Evolutionary conservation across 2,329 filamentous ascomycete species (phyloP), one percentile per base, ranked within the genome.

Genomic region (Penicillium sp.): DNA sequence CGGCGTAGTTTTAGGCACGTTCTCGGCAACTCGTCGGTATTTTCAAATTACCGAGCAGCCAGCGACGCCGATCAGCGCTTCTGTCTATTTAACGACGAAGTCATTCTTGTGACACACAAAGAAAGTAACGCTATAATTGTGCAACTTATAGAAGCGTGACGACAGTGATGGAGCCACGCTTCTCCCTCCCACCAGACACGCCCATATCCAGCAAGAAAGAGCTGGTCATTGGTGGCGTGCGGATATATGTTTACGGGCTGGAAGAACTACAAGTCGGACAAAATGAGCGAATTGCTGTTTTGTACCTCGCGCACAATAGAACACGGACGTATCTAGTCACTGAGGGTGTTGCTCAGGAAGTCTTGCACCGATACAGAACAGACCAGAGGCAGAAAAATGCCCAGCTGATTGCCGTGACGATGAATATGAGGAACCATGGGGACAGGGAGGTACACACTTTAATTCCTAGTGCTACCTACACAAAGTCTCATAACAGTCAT

Each of bases 371-470:
- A 40, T 52, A 52, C 49, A 20, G 40, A 23, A 50, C 33, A 3
- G 35, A 42, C 40, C 5, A 33, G 5, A 38, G 30, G 18, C 47
- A 14, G 20, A 40, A 26, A 3, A 40, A 26, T 4, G 47, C 47
- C 3, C 33, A 40, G 14, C 33, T 55, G 18, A 55, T 55, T 55
- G 52, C 52, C 21, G n/a, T 49, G 45, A 55, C 52, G 18, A 55
- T 55, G 46, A 55, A 49, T 43, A 55, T 55, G 52, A 55, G 52
- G 8, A 55, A 55, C 23, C 52, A 55, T 14, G 52, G 52, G 14
- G 52, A 55, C 23, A 35, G 52, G n/a, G 45, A 55, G 52, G 52
- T 55, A 48, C 21, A 16, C 9, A 48, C 7, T 42, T 20, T 20
- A 3, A 16, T 7, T 42, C 6, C 3, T 11, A 42, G 2, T 42